Conservation (phyloP, 2,329 filamentous ascomycete species). For the Fusarium denticulatum region DNA sequence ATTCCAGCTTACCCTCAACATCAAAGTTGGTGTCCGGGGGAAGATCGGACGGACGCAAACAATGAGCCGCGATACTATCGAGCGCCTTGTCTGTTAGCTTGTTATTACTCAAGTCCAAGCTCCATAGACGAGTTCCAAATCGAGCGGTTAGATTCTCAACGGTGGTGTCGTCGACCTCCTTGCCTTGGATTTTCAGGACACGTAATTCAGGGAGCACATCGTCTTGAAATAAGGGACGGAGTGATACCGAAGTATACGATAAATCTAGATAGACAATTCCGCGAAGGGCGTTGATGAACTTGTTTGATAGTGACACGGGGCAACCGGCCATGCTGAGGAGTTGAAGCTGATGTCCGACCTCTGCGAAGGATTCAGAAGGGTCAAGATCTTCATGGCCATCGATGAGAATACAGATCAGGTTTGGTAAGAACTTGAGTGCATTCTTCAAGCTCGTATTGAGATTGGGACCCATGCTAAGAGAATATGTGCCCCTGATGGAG, state of each 20-base stretch:
- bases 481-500: slow-evolving; percentile 51
- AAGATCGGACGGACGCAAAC: slow-evolving; percentile 48
- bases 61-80: slow-evolving; percentile 42
- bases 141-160: slow-evolving; percentile 45
- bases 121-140: slow-evolving; percentile 61
- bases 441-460: slow-evolving; percentile 52
- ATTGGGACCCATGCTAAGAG: slow-evolving; percentile 51
- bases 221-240: slow-evolving; percentile 49
- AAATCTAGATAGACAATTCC: slow-evolving; percentile 63
- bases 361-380: slow-evolving; percentile 48
- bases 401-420: slow-evolving; percentile 58
- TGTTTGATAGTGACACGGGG: slow-evolving; percentile 51
- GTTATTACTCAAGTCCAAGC: slow-evolving; percentile 65
- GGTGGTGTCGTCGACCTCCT: slow-evolving; percentile 56
- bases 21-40: slow-evolving; percentile 52
- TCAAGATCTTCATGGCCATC: slow-evolving; percentile 59
- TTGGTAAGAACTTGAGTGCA: slow-evolving; percentile 54
- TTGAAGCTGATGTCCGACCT: slow-evolving; percentile 18
- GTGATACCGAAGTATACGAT: slow-evolving; percentile 59
- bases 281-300: slow-evolving; percentile 54
- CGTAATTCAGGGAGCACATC: slow-evolving; percentile 57
- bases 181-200: slow-evolving; percentile 60
- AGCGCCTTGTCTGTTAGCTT: slow-evolving; percentile 59
- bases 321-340: slow-evolving; percentile 59
- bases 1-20: slow-evolving; percentile 57